Conservation (phyloP, 2,329 filamentous ascomycete genomes). For the Penicillium sp. region DNA sequence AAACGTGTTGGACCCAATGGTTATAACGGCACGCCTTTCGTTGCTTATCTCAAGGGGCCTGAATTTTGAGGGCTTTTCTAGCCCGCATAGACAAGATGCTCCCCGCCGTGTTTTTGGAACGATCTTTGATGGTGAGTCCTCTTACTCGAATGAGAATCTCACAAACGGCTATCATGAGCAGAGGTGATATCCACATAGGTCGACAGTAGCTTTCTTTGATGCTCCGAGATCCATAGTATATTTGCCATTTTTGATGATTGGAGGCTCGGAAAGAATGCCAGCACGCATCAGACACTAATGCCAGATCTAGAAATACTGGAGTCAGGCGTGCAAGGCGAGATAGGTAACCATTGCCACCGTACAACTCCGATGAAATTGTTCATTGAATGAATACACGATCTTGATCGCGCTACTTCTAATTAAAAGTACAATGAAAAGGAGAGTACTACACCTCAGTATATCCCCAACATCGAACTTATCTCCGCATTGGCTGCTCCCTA, state of each 20-base stretch:
- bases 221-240: background rate
- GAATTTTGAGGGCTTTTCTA: background rate
- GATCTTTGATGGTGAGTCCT: background rate
- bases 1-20: background rate
- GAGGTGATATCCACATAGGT: background rate
- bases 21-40: background rate
- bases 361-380: background rate
- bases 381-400: background rate
- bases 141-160: background rate
- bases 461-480: background rate
- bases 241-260: background rate
- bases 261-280: background rate
- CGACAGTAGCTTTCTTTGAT: background rate
- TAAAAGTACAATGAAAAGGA: background rate
- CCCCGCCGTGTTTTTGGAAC: background rate
- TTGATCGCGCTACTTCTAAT: background rate
- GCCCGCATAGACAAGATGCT: background rate
- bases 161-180: background rate
- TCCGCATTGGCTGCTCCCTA: background rate
- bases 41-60: background rate
- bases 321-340: background rate
- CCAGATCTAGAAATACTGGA: background rate
- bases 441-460: too few species aligned
- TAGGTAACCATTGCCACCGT: background rate
- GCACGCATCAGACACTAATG: background rate